A percentile compares a stretch with the other conserved stretches of the same genome.
Conservation (phyloP, 78 protist species). For the Pigoraptor vietnamica region DNA sequence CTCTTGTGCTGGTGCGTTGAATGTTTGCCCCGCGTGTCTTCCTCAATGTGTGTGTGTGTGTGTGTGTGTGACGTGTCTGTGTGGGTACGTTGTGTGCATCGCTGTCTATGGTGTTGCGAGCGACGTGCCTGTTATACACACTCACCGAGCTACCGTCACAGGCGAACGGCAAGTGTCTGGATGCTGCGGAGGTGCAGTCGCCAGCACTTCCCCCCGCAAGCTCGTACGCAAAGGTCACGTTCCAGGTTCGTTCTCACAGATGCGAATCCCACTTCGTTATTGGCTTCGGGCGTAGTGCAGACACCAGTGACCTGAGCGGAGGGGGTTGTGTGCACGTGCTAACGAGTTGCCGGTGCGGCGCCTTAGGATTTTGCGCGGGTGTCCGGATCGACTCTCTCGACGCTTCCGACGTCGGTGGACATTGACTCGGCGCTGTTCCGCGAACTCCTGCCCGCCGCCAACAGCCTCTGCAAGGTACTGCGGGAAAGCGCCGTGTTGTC, state of each 20-base stretch:
- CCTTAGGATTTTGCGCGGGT: background rate
- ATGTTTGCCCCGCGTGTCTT: too few species aligned
- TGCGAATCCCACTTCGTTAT: background rate
- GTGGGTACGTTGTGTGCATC: background rate
- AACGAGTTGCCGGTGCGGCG: background rate
- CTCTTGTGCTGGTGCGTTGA: background rate
- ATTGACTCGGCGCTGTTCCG: background rate
- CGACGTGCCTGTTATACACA: too few species aligned
- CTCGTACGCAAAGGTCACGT: background rate
- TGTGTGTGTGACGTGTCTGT: background rate
- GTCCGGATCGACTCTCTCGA: background rate
- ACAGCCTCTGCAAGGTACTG: background rate
- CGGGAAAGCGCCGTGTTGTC: too few species aligned
- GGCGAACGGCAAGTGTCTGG: background rate
- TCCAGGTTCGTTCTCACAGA: background rate
- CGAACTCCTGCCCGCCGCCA: background rate
- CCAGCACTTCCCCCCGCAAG: background rate
- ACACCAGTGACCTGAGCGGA: too few species aligned
- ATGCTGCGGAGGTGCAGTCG: background rate
- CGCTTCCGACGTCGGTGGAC: background rate
- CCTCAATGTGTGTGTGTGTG: background rate
- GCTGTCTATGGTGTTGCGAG: too few species aligned
- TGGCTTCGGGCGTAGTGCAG: too few species aligned
- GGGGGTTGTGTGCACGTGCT: too few species aligned
- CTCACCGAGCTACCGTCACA: too few species aligned